A percentile compares a stretch with the other conserved stretches of the same genome.
These are phyloP conservation scores for Ophiocordyceps camponoti-rufipedis DNA, from an alignment of 2,329 filamentous ascomycete species.

Conservation along the genomic window DNA sequence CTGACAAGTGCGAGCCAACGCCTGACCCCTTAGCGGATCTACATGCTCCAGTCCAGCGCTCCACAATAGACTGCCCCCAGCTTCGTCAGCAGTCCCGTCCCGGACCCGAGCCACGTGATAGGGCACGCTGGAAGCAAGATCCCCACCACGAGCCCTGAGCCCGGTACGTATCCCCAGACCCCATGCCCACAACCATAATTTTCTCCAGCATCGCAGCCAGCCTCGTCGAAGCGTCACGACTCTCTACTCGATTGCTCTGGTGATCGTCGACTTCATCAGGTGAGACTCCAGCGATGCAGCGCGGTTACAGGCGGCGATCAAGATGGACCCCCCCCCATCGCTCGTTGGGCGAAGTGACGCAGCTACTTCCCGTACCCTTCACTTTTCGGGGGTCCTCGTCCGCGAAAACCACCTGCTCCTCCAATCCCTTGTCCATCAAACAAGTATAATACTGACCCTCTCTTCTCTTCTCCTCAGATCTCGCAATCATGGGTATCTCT, in stretches of 20 bases:
- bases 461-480: slow-evolving; percentile 27
- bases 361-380: not conserved
- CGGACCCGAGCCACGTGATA: not conserved
- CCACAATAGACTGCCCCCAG: no score
- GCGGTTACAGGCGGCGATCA: not conserved
- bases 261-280: slow-evolving; percentile 29
- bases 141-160: slow-evolving; percentile 7
- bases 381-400: not conserved
- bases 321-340: not conserved
- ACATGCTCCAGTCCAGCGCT: no score
- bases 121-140: not conserved
- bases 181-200: slow-evolving; percentile 19
- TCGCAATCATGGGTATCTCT: slow-evolving; percentile 97
- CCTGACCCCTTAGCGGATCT: no score
- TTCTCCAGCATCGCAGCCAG: no score
- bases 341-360: not conserved
- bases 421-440: no score
- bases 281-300: slow-evolving; percentile 10
- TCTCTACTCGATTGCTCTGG: slow-evolving; percentile 26
- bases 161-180: slow-evolving; percentile 15
- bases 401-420: not conserved
- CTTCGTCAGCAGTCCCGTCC: no score
- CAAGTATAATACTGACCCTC: slow-evolving; percentile 4
- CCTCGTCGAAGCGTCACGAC: not conserved
- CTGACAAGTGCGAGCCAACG: no score